These are phyloP conservation scores for Adansonia gregorii DNA, from an alignment of 441 rosid genomes.

Conservation along the genomic window DNA sequence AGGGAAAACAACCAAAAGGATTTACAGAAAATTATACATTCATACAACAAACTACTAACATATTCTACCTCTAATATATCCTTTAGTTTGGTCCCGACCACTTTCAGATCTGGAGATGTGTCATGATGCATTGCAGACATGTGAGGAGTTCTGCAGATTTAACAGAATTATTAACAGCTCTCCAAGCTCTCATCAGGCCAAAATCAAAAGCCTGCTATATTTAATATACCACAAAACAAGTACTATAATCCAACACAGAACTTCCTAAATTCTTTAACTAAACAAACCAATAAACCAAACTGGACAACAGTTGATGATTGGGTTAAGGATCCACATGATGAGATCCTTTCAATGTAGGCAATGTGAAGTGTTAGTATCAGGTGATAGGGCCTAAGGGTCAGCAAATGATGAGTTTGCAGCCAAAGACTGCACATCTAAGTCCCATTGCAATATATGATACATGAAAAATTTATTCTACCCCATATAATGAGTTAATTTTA, in stretches of 20 bases:
- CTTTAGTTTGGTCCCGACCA: constrained; percentile 51
- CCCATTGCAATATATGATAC: neutral
- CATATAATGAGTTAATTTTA: neutral
- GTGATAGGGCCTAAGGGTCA: neutral
- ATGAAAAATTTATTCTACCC: neutral
- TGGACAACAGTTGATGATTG: neutral
- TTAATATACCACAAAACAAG: neutral
- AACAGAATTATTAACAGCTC: constrained; percentile 1
- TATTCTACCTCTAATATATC: constrained; percentile 55
- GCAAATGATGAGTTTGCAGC: neutral
- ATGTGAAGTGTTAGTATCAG: neutral
- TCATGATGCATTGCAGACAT: constrained; percentile 69
- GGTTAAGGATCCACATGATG: neutral
- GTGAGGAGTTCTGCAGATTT: constrained; percentile 52
- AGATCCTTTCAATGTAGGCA: neutral
- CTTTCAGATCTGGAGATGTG: constrained; percentile 54
- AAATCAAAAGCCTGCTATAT: neutral
- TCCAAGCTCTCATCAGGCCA: neutral
- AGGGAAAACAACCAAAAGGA: neutral
- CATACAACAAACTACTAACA: constrained; percentile 2
- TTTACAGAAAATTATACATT: neutral
- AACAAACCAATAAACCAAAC: constrained; percentile 7
- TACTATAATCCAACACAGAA: neutral
- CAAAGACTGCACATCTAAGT: neutral
- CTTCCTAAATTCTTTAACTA: neutral